These are phyloP conservation scores for Pichia sp. DNA, from an alignment of 1,139 yeast species.

Conservation along the genomic window DNA sequence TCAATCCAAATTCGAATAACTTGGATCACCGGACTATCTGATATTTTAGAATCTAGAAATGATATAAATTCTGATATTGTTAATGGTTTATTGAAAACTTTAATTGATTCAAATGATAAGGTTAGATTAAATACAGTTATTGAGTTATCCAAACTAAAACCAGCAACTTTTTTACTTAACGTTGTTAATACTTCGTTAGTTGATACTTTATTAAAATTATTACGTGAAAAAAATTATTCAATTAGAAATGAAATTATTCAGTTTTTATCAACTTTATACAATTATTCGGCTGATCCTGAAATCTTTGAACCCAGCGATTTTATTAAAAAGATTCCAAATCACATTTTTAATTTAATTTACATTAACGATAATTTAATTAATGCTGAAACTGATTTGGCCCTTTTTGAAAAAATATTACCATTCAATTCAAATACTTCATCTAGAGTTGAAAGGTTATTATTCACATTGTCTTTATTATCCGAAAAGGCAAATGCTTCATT, in stretches of 20 bases:
- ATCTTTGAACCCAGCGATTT: slow-evolving; percentile 29
- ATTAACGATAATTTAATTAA: slow-evolving; percentile 69
- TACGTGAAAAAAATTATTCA: slow-evolving; percentile 61
- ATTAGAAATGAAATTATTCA: slow-evolving; percentile 61
- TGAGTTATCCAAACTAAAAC: slow-evolving; percentile 19
- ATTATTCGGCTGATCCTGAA: slow-evolving; percentile 22
- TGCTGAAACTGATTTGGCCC: slow-evolving; percentile 55
- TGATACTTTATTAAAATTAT: slow-evolving; percentile 51
- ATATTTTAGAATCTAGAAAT: slow-evolving; percentile 38
- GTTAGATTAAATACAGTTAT: slow-evolving; percentile 62
- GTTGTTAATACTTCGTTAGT: slow-evolving; percentile 43
- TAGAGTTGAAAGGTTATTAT: slow-evolving; percentile 51
- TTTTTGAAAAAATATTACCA: slow-evolving; percentile 61
- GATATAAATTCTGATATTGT: slow-evolving; percentile 50
- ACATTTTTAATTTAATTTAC: slow-evolving; percentile 60
- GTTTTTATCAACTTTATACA: slow-evolving; percentile 51
- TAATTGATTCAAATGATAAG: slow-evolving; percentile 69
- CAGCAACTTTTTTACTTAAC: slow-evolving; percentile 32
- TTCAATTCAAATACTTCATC: slow-evolving; percentile 34
- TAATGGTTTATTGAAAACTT: slow-evolving; percentile 57
- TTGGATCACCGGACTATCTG: slow-evolving; percentile 61
- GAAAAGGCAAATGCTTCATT: slow-evolving; percentile 60
- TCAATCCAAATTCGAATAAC: slow-evolving; percentile 56
- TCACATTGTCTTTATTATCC: slow-evolving; percentile 44
- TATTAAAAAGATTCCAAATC: slow-evolving; percentile 58